phyloP scores from a whole-genome alignment of 1,284 basidiomycete species.

The Schizophyllum amplum region DNA sequence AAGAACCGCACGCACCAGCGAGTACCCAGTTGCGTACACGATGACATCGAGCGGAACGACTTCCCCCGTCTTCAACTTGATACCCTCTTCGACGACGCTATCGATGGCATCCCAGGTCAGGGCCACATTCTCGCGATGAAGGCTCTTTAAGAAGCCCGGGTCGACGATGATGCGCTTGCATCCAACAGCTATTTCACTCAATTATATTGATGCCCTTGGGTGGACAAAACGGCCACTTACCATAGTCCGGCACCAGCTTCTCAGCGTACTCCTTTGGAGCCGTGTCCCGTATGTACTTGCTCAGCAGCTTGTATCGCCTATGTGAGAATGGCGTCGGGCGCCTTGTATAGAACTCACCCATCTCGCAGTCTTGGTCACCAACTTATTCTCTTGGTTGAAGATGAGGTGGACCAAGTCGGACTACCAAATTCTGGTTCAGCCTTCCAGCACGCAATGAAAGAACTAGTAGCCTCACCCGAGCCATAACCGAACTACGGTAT shows the following conservation, averaged over 20 bases:
- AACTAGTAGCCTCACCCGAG: not conserved
- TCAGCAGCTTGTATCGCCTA: not conserved
- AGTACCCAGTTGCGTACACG: slow-evolving; percentile 31
- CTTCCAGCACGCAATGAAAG: not conserved
- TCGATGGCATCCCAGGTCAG: slow-evolving; percentile 29
- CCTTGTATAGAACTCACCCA: not conserved
- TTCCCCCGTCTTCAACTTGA: slow-evolving; percentile 25
- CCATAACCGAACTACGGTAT: not conserved
- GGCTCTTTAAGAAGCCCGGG: slow-evolving; percentile 24
- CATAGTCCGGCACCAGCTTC: slow-evolving; percentile 1
- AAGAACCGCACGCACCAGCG: slow-evolving; percentile 25
- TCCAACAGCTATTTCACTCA: slow-evolving; percentile 13
- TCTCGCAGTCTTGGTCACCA: not conserved
- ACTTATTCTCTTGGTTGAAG: not conserved
- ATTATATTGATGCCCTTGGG: not conserved
- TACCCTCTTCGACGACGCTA: slow-evolving; percentile 26
- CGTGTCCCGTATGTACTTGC: not conserved
- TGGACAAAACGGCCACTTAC: not conserved
- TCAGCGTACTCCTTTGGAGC: slow-evolving; percentile 3
- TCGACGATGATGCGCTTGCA: slow-evolving; percentile 32
- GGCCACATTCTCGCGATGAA: slow-evolving; percentile 31
- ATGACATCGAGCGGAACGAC: slow-evolving; percentile 7
- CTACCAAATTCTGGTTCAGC: not conserved
- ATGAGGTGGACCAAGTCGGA: not conserved
- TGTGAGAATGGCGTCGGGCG: not conserved